Base-by-base conservation (phyloP, 768 basidiomycete genomes). In the Termitomyces sp. region DNA sequence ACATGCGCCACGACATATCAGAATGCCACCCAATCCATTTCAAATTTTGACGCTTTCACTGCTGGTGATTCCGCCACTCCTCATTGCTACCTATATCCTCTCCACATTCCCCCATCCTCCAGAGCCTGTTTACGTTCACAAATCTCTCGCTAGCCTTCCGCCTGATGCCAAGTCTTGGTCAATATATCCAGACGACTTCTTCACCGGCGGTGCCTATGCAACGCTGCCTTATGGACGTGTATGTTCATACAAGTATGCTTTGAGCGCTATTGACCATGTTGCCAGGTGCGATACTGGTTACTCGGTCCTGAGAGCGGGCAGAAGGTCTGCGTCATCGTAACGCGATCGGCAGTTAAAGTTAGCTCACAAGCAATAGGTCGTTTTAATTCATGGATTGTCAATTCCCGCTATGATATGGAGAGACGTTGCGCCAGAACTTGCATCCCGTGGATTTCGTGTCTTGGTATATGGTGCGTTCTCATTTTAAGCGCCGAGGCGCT, bases 331-430 rank as follows among this genome's bases (percentile, higher is more conserved):
- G 77, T 66, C 56, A 48, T 63, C 48, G 24, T 30, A 17, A 8
- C 24, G 15, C 24, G 40, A 24, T 48, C 46, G 43, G 45, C 32
- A 26, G 28, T 41, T n/a, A 38, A 44, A 49, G 21, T 49, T 45
- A 21, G 28, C 46, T 48, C 24, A 43, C 32, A 24, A 17, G 28
- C 5, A 5, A 11, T 22, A 92, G 89, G 74, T 92, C 21, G 82
- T 89, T 10, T 74, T 91, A 34, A 85, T 93, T 8, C 86, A 90
- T 59, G 90, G 90, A 12, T 76, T 91, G 15, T 88, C 86, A 15
- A 80, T 90, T 34, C 88, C 90, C 6, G 75, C 88, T 32, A 80
- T 90, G 45, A 77, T 90, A 51, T 91, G 87, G 87, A 85, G 81
- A 63, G 84, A 90, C 42, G 77, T 93, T 22, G 85, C 84, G 0